phyloP scores from a whole-genome alignment of 257 asterid species.

The Solanum habrochaites region DNA sequence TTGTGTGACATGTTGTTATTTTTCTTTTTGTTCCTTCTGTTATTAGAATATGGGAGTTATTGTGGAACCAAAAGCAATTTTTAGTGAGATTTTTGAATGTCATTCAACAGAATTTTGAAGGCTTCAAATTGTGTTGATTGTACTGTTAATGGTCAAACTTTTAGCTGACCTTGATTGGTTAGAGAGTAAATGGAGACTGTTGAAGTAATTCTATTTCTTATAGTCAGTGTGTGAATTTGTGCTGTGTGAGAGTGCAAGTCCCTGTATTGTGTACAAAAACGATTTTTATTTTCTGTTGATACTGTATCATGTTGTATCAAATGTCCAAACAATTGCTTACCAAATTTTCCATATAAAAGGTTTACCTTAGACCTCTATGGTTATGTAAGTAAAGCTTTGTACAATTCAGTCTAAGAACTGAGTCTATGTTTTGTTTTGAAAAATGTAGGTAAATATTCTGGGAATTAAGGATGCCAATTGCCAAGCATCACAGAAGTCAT shows the following conservation, averaged over 20 bases:
- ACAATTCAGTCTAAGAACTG: background rate
- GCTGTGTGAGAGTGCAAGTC: background rate
- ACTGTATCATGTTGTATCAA: background rate
- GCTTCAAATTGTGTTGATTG: background rate
- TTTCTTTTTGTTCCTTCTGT: background rate
- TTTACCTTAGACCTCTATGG: background rate
- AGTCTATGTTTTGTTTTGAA: background rate
- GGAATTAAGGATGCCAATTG: background rate
- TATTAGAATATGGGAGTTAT: background rate
- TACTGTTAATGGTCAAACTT: background rate
- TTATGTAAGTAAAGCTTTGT: background rate
- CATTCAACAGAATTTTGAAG: background rate
- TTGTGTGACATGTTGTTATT: background rate
- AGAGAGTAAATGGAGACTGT: background rate
- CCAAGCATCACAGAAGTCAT: background rate
- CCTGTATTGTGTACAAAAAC: background rate
- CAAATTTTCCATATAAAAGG: background rate
- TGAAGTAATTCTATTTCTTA: background rate
- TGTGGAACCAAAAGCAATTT: background rate
- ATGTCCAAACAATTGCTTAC: background rate
- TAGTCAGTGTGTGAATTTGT: background rate
- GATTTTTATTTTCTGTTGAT: background rate
- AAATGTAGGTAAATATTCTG: background rate
- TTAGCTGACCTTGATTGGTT: background rate
- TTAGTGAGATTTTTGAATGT: background rate